These are phyloP conservation scores for Musa acuminata DNA, from an alignment of 176 grass and related monocot species.

Conservation along the genomic window DNA sequence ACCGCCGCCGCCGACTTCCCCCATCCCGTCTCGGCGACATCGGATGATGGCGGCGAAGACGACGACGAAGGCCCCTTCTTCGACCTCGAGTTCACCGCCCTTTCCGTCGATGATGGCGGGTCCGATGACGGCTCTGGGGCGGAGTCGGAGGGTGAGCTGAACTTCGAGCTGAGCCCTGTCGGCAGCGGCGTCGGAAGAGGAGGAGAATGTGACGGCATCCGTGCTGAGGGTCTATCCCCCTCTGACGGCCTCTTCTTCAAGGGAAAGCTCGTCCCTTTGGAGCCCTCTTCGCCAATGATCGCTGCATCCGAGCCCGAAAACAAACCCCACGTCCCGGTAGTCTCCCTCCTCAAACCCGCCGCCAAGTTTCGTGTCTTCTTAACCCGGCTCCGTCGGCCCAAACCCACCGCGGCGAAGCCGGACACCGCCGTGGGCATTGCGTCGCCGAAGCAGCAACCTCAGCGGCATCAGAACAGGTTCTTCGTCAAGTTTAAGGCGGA, in stretches of 20 bases:
- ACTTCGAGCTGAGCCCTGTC: slow-evolving; percentile 6
- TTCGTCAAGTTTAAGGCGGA: slow-evolving; percentile 69
- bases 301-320: slow-evolving; percentile 19
- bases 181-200: not conserved
- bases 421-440: not conserved
- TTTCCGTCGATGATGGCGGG: slow-evolving; percentile 27
- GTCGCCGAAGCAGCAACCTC: slow-evolving; percentile 17
- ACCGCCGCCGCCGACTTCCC: slow-evolving; percentile 13
- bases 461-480: slow-evolving; percentile 35
- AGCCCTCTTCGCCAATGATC: slow-evolving; percentile 19
- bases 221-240: slow-evolving; percentile 22
- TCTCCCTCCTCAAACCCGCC: slow-evolving; percentile 49
- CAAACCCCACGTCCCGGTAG: slow-evolving; percentile 16
- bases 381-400: slow-evolving; percentile 46
- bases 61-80: slow-evolving; percentile 90
- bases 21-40: not conserved
- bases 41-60: slow-evolving; percentile 22
- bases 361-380: slow-evolving; percentile 79
- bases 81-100: slow-evolving; percentile 82
- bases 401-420: not conserved
- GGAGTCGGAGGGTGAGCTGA: slow-evolving; percentile 21
- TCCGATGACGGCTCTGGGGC: not conserved
- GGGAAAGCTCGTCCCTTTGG: slow-evolving; percentile 19
- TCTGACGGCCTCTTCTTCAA: slow-evolving; percentile 36
- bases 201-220: not conserved